A percentile compares a stretch with the other conserved stretches of the same genome.
Conservation (phyloP, 257 asterid genomes). For the Scutellaria baicalensis region DNA sequence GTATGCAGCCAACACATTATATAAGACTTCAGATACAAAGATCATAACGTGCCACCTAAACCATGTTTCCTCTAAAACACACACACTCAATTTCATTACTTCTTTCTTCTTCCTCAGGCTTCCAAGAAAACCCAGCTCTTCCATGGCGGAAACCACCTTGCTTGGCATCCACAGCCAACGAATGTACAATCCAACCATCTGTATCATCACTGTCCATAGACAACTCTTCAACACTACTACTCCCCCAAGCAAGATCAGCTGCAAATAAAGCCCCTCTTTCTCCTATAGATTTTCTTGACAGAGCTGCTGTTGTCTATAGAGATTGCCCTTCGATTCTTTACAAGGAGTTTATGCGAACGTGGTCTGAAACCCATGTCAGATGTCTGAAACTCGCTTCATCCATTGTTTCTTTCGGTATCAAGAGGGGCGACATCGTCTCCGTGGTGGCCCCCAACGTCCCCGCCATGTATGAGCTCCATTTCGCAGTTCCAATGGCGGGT, state of each 20-base stretch:
- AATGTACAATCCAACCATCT: background rate
- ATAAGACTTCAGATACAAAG: background rate
- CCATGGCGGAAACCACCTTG: background rate
- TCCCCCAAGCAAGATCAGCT: background rate
- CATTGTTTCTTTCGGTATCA: constrained; percentile 29
- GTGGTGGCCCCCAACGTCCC: constrained; percentile 57
- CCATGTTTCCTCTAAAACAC: constrained; percentile 16
- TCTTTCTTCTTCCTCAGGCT: background rate
- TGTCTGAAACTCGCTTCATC: constrained; percentile 49
- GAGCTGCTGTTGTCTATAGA: constrained; percentile 39
- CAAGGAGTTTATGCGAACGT: constrained; percentile 27
- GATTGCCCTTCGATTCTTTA: constrained; percentile 35
- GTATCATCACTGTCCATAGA: constrained; percentile 4
- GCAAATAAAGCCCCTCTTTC: constrained; percentile 35
- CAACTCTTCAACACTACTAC: background rate
- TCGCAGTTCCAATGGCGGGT: constrained; percentile 58
- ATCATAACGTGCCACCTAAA: background rate
- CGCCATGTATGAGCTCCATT: constrained; percentile 68
- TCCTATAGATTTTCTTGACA: constrained; percentile 32
- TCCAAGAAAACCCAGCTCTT: background rate
- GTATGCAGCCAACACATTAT: background rate
- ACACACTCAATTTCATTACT: background rate
- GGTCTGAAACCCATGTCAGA: constrained; percentile 43
- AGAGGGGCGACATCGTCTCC: constrained; percentile 40
- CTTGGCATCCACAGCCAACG: background rate